Percentiles rank a stretch among this genome's conserved stretches.
Evolutionary conservation across 768 basidiomycete genomes (phyloP).

Genomic region (Pholiota conissans): DNA sequence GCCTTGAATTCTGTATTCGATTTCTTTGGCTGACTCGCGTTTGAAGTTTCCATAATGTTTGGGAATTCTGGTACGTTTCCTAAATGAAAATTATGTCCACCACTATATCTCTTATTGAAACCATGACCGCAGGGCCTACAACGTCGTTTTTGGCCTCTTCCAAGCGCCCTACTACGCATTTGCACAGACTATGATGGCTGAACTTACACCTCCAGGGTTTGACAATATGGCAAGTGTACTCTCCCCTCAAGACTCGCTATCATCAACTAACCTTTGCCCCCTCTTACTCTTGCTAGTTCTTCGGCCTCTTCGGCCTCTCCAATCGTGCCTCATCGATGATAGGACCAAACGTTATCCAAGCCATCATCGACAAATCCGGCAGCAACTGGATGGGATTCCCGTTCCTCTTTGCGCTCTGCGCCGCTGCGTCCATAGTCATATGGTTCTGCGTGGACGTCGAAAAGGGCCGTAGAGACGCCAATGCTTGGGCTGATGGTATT

Average conservation of each 20-base stretch:
- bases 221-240: slow-evolving; percentile 59
- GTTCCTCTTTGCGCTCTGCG: slow-evolving; percentile 76
- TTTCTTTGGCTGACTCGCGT: background rate
- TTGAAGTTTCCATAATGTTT: slow-evolving; percentile 64
- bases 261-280: background rate
- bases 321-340: slow-evolving; percentile 87
- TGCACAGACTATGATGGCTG: slow-evolving; percentile 87
- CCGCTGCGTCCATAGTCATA: slow-evolving; percentile 65
- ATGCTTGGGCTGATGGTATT: slow-evolving; percentile 49
- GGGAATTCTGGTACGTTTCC: slow-evolving; percentile 78
- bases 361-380: slow-evolving; percentile 70
- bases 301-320: slow-evolving; percentile 82
- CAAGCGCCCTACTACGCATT: slow-evolving; percentile 89
- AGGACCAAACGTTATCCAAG: slow-evolving; percentile 84
- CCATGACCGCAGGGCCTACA: slow-evolving; percentile 65
- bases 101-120: background rate
- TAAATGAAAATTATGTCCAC: background rate
- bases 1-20: background rate
- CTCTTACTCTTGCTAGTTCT: too few relatives aligned
- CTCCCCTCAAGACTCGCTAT: background rate
- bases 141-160: slow-evolving; percentile 77
- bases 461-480: slow-evolving; percentile 64
- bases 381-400: slow-evolving; percentile 86
- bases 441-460: slow-evolving; percentile 73
- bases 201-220: slow-evolving; percentile 84